phyloP scores from a whole-genome alignment of 768 basidiomycete species.

The Termitomyces sp. region DNA sequence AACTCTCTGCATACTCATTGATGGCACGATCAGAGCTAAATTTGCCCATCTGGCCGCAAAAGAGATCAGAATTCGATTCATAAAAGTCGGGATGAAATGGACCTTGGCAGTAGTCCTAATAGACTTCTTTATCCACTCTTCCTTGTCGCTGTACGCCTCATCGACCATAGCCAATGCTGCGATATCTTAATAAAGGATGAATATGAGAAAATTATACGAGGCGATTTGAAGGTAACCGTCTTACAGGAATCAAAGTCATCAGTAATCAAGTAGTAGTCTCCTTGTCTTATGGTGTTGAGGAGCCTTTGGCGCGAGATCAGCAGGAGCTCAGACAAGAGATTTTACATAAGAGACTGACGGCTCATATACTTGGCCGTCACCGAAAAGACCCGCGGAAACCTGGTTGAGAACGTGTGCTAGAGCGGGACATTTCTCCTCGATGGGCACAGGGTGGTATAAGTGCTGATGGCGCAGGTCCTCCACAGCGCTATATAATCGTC shows the following conservation, averaged over 20 bases:
- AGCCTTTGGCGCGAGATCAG: constrained; percentile 33
- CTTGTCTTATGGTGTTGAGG: constrained; percentile 70
- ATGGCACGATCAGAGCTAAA: constrained; percentile 95
- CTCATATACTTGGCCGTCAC: constrained; percentile 77
- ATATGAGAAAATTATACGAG: background rate
- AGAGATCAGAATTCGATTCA: background rate
- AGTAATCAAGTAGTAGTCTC: constrained; percentile 75
- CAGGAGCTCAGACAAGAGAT: background rate
- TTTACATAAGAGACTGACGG: constrained; percentile 47
- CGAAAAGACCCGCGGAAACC: constrained; percentile 76
- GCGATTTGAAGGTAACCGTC: constrained; percentile 16
- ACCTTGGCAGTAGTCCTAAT: constrained; percentile 80
- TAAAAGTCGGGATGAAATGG: background rate
- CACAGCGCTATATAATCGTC: constrained; percentile 45
- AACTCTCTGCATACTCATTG: constrained; percentile 85
- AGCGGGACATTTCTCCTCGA: constrained; percentile 80
- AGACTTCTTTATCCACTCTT: constrained; percentile 90
- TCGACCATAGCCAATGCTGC: constrained; percentile 84
- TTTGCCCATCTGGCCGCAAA: constrained; percentile 75
- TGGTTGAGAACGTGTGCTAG: constrained; percentile 75
- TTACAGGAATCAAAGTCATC: constrained; percentile 94
- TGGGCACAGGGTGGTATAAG: constrained; percentile 71
- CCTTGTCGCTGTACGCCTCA: constrained; percentile 76
- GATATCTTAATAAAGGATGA: constrained; percentile 47
- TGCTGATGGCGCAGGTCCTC: constrained; percentile 86